These are phyloP conservation scores for Ophiocordyceps camponoti-saundersi DNA, from an alignment of 2,329 filamentous ascomycete species.

Conservation along the genomic window DNA sequence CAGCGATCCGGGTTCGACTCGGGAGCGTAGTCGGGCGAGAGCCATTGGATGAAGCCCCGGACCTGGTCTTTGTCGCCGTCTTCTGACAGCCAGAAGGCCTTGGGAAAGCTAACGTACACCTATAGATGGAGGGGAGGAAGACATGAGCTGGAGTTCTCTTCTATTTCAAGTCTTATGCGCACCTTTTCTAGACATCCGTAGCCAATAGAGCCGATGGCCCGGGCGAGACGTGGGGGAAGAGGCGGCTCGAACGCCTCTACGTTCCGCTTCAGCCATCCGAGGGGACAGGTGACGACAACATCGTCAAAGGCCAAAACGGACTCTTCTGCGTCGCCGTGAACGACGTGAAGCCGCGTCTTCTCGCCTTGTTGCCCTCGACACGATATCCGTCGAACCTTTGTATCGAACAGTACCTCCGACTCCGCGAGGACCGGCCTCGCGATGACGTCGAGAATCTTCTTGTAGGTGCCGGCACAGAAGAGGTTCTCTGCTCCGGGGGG, in stretches of 20 bases:
- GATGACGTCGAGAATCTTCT: constrained; percentile 39
- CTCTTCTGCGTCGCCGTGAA: constrained; percentile 10
- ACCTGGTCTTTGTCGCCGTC: constrained; percentile 24
- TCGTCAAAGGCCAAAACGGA: constrained; percentile 41
- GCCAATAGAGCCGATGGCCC: constrained; percentile 46
- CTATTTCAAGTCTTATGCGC: neutral
- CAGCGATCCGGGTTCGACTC: constrained; percentile 46
- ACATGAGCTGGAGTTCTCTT: neutral
- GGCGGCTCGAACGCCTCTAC: constrained; percentile 41
- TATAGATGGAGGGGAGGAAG: constrained; percentile 3
- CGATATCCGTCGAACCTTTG: constrained; percentile 26
- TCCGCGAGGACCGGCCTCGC: constrained; percentile 36
- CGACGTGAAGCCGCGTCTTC: constrained; percentile 25
- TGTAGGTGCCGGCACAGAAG: constrained; percentile 42
- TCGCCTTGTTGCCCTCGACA: constrained; percentile 9
- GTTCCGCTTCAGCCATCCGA: constrained; percentile 52
- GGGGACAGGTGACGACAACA: constrained; percentile 48
- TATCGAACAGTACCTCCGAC: constrained; percentile 35
- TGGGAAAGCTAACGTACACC: constrained; percentile 53
- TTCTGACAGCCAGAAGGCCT: constrained; percentile 50
- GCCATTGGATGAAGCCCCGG: constrained; percentile 60
- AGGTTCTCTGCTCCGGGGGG: constrained; percentile 29
- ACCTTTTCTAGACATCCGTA: constrained; percentile 61
- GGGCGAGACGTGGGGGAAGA: constrained; percentile 36
- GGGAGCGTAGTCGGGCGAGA: constrained; percentile 49